Conservation (phyloP, 1,284 basidiomycete genomes). For the Salmacisia buchloeana region DNA sequence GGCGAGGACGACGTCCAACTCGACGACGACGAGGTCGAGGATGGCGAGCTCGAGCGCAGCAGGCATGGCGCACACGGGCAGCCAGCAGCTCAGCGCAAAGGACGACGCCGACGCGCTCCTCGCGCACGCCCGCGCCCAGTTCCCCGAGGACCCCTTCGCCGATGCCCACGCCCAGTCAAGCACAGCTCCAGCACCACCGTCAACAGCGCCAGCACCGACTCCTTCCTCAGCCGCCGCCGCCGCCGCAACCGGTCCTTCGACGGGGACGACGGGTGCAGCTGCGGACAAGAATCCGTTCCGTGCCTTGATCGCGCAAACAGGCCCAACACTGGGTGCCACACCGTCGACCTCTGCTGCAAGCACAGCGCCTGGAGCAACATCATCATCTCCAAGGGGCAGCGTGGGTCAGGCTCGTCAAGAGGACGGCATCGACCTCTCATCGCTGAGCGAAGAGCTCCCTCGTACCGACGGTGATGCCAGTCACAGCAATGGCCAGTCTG, state of each 20-base stretch:
- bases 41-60: too few relatives aligned
- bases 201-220: neutral
- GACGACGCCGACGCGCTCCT: neutral
- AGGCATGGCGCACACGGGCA: neutral
- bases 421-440: too few relatives aligned
- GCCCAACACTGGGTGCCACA: too few relatives aligned
- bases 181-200: neutral
- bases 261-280: too few relatives aligned
- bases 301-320: neutral
- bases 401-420: too few relatives aligned
- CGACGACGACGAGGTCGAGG: too few relatives aligned
- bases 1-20: too few relatives aligned
- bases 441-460: too few relatives aligned
- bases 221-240: neutral
- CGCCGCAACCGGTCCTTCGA: too few relatives aligned
- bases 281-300: slow-evolving; percentile 8
- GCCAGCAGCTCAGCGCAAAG: neutral
- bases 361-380: neutral
- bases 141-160: slow-evolving; percentile 5
- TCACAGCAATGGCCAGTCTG: too few relatives aligned
- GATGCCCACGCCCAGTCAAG: neutral
- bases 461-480: too few relatives aligned
- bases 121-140: neutral
- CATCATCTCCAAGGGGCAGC: neutral
- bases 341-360: neutral